Evolutionary conservation across 345 rosid genomes (phyloP).

Genomic region (Populus nigra): DNA sequence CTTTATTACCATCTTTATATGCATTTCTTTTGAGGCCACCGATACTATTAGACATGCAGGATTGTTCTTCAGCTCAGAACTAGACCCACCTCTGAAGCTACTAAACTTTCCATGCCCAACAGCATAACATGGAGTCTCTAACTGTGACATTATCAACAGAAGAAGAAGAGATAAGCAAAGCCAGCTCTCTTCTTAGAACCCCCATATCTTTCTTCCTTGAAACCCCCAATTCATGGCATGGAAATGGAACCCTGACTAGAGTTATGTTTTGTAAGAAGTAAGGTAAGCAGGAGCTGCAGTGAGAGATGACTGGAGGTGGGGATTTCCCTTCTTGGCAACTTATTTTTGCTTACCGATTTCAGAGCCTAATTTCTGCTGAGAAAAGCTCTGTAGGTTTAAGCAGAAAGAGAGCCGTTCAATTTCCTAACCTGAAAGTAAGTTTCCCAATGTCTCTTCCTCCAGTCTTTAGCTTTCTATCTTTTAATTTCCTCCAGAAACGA

Average conservation of each 20-base stretch:
- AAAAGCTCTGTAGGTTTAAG: not conserved
- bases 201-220: conserved; percentile 11
- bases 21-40: conserved; percentile 9
- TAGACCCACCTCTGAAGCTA: conserved; percentile 14
- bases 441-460: not conserved
- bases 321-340: conserved; percentile 6
- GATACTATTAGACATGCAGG: not conserved
- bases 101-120: conserved; percentile 14
- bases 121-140: conserved; percentile 19
- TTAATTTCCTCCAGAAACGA: too few species aligned
- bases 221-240: conserved; percentile 24
- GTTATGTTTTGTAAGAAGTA: not conserved
- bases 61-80: not conserved
- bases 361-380: conserved; percentile 25
- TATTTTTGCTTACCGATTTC: conserved; percentile 19
- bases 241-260: not conserved
- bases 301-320: not conserved
- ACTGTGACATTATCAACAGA: conserved; percentile 23
- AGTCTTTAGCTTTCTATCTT: too few species aligned
- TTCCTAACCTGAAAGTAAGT: conserved; percentile 18
- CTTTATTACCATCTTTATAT: conserved; percentile 16
- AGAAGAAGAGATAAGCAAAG: conserved; percentile 24
- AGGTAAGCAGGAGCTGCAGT: not conserved
- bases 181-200: conserved; percentile 22
- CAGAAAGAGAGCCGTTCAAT: conserved; percentile 2